These are phyloP conservation scores for Zalerion maritima DNA, from an alignment of 495 filamentous ascomycete species.

Conservation along the genomic window DNA sequence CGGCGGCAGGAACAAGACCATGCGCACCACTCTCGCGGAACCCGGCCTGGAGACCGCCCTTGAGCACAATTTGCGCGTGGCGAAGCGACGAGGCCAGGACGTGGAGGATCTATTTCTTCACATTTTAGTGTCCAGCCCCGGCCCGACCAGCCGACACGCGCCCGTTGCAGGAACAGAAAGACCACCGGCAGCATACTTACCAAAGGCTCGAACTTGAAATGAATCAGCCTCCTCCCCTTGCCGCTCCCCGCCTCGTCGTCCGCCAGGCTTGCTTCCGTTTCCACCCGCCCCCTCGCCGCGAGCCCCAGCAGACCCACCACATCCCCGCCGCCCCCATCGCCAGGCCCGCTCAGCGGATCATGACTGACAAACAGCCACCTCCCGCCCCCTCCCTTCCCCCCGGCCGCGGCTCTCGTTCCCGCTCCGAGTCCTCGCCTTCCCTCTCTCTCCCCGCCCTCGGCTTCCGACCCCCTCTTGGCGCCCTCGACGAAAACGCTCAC, in stretches of 20 bases:
- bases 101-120: slow-evolving; percentile 85
- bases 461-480: slow-evolving; percentile 24
- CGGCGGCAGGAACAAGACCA: slow-evolving; percentile 17
- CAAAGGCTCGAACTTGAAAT: slow-evolving; percentile 92
- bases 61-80: slow-evolving; percentile 56
- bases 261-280: slow-evolving; percentile 8
- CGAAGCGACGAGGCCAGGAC: slow-evolving; percentile 57
- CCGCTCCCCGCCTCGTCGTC: slow-evolving; percentile 5
- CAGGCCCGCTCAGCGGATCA: slow-evolving; percentile 37
- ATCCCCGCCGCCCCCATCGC: slow-evolving; percentile 6
- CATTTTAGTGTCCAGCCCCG: not conserved
- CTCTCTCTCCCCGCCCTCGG: slow-evolving; percentile 7
- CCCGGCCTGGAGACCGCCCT: slow-evolving; percentile 61
- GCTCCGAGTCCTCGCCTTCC: slow-evolving; percentile 6
- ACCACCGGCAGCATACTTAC: too few relatives aligned
- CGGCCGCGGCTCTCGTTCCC: slow-evolving; percentile 31
- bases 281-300: not conserved
- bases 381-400: slow-evolving; percentile 70
- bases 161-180: too few relatives aligned
- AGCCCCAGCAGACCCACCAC: slow-evolving; percentile 7
- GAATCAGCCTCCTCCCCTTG: slow-evolving; percentile 44
- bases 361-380: slow-evolving; percentile 83
- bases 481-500: slow-evolving; percentile 81
- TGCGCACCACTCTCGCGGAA: slow-evolving; percentile 80
- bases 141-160: slow-evolving; percentile 1